These are phyloP conservation scores for Paraphoma chrysanthemicola DNA, from an alignment of 2,329 filamentous ascomycete genomes.

Conservation along the genomic window DNA sequence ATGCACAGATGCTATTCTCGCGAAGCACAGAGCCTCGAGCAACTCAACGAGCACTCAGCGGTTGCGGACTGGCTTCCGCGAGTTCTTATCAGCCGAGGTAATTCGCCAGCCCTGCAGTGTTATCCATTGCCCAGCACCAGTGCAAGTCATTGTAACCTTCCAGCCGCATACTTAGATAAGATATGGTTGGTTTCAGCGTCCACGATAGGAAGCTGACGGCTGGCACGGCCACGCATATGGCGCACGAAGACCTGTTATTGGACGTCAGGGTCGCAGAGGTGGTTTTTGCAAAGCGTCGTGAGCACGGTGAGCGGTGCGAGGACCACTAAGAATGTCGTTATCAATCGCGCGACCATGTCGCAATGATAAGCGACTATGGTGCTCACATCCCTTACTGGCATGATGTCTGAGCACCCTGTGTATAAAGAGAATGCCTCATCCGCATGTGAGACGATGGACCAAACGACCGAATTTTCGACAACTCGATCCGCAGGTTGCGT, in stretches of 20 bases:
- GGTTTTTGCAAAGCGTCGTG: conserved; percentile 12
- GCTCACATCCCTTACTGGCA: conserved; percentile 17
- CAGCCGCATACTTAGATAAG: conserved; percentile 36
- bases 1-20: conserved; percentile 13
- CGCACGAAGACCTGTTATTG: conserved; percentile 27
- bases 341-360: conserved; percentile 46
- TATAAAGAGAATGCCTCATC: conserved; percentile 10
- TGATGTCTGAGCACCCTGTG: not conserved
- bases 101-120: conserved; percentile 22
- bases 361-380: conserved; percentile 46
- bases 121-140: conserved; percentile 19
- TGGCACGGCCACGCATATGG: conserved; percentile 12
- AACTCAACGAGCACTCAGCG: not conserved
- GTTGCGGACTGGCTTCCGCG: not conserved
- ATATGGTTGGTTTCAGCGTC: conserved; percentile 31
- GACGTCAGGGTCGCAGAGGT: conserved; percentile 20
- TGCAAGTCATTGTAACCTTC: conserved; percentile 32
- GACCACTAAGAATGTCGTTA: conserved; percentile 41
- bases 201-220: conserved; percentile 44
- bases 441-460: not conserved
- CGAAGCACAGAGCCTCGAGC: conserved; percentile 7
- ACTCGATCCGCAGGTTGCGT: not conserved
- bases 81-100: conserved; percentile 29
- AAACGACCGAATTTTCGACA: not conserved
- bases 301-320: conserved; percentile 20